These are phyloP conservation scores for Beauveria sp. DNA, from an alignment of 2,329 filamentous ascomycete species.

Conservation along the genomic window DNA sequence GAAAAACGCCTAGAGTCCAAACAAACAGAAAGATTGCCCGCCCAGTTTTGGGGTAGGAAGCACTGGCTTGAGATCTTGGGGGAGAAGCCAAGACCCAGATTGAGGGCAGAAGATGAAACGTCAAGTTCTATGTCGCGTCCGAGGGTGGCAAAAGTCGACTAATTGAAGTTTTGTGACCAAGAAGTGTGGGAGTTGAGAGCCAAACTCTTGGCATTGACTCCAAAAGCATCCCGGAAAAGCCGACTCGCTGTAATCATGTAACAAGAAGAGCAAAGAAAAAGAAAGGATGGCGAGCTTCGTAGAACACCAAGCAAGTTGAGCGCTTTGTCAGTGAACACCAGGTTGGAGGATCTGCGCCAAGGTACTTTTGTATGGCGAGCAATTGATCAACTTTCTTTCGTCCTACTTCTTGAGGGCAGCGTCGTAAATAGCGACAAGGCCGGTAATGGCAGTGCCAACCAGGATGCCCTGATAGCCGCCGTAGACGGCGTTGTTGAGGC, in stretches of 20 bases:
- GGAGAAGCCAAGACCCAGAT: neutral
- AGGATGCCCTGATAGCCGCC: constrained; percentile 65
- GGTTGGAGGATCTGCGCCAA: neutral
- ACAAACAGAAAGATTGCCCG: constrained; percentile 1
- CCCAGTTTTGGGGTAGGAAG: neutral
- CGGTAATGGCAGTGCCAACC: constrained; percentile 60
- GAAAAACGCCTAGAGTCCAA: neutral
- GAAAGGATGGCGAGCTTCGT: neutral
- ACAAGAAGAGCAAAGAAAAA: neutral
- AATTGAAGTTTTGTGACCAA: neutral
- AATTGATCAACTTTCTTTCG: neutral
- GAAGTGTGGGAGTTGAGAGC: neutral
- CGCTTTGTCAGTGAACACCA: neutral
- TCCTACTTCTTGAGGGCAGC: constrained; percentile 62
- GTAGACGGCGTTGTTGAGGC: constrained; percentile 60
- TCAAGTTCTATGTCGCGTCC: neutral
- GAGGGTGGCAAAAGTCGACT: neutral
- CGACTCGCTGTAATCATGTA: neutral
- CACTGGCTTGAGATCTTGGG: neutral
- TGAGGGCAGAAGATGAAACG: neutral
- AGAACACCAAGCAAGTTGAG: neutral
- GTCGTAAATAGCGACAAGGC: constrained; percentile 66
- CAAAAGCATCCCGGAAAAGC: neutral
- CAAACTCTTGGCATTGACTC: neutral
- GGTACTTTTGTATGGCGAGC: neutral